These are phyloP conservation scores for Mediolabrus comicus DNA, from an alignment of 108 stramenopile genomes.

Conservation along the genomic window DNA sequence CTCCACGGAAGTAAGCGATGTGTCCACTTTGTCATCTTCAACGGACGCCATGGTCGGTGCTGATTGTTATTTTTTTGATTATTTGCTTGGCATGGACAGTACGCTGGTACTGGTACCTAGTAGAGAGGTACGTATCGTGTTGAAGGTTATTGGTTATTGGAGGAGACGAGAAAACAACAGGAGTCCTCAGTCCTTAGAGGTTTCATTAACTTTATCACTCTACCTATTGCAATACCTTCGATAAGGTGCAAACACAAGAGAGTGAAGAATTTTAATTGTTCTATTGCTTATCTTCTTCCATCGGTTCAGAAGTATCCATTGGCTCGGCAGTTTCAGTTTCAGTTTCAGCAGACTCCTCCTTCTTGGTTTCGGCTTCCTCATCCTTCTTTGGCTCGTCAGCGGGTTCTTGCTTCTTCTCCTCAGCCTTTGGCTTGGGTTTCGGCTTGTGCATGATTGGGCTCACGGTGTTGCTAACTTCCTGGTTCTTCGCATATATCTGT, in stretches of 20 bases:
- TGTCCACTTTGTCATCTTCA: no score
- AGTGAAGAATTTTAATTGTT: background rate
- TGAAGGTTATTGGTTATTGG: no score
- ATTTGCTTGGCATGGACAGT: no score
- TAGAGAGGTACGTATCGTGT: no score
- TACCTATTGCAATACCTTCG: background rate
- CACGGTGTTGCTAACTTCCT: constrained; percentile 63
- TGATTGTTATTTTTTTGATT: no score
- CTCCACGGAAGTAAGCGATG: no score
- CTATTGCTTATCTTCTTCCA: constrained; percentile 31
- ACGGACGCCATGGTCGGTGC: no score
- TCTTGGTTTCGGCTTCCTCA: constrained; percentile 44
- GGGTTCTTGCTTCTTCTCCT: constrained; percentile 58
- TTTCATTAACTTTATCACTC: background rate
- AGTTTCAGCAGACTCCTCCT: constrained; percentile 28
- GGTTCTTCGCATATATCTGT: constrained; percentile 68
- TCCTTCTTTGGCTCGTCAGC: constrained; percentile 48
- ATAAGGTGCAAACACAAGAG: background rate
- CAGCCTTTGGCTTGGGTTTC: constrained; percentile 76
- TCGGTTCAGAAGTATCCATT: constrained; percentile 68
- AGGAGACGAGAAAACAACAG: no score
- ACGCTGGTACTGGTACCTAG: no score
- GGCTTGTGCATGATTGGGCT: constrained; percentile 94
- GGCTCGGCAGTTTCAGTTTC: constrained; percentile 37
- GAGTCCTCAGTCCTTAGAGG: no score